Conservation (phyloP, 2,329 filamentous ascomycete genomes). For the Paraphaeosphaeria minitans region DNA sequence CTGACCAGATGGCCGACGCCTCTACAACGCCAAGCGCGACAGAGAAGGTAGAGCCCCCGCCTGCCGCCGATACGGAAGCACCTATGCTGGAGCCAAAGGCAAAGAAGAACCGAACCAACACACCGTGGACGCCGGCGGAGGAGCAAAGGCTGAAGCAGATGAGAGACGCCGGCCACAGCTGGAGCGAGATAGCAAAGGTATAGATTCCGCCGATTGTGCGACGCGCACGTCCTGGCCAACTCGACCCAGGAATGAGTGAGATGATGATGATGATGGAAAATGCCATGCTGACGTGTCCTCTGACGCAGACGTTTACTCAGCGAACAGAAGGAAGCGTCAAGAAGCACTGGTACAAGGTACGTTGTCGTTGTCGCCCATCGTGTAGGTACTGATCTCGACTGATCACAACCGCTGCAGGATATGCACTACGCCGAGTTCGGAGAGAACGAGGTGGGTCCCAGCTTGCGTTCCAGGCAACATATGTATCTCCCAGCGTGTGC, state of each 20-base stretch:
- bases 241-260: not conserved
- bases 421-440: slow-evolving; percentile 99
- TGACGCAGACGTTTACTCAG: slow-evolving; percentile 77
- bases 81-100: slow-evolving; percentile 50
- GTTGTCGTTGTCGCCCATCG: slow-evolving; percentile 14
- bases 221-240: slow-evolving; percentile 7
- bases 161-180: slow-evolving; percentile 90
- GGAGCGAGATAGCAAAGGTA: slow-evolving; percentile 98
- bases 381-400: slow-evolving; percentile 29
- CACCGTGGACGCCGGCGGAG: slow-evolving; percentile 94
- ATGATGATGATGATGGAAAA: not conserved
- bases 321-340: slow-evolving; percentile 97
- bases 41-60: slow-evolving; percentile 31
- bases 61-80: slow-evolving; percentile 28
- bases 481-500: slow-evolving; percentile 17
- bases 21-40: slow-evolving; percentile 21
- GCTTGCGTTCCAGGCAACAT: slow-evolving; percentile 9
- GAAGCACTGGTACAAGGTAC: slow-evolving; percentile 99
- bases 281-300: slow-evolving; percentile 26
- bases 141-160: slow-evolving; percentile 91
- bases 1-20: slow-evolving; percentile 32
- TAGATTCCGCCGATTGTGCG: slow-evolving; percentile 14
- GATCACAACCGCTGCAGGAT: slow-evolving; percentile 63
- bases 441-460: slow-evolving; percentile 79
- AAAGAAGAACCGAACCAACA: slow-evolving; percentile 98